Conservation (phyloP, 768 basidiomycete genomes). For the Kwoniella dendrophila region DNA sequence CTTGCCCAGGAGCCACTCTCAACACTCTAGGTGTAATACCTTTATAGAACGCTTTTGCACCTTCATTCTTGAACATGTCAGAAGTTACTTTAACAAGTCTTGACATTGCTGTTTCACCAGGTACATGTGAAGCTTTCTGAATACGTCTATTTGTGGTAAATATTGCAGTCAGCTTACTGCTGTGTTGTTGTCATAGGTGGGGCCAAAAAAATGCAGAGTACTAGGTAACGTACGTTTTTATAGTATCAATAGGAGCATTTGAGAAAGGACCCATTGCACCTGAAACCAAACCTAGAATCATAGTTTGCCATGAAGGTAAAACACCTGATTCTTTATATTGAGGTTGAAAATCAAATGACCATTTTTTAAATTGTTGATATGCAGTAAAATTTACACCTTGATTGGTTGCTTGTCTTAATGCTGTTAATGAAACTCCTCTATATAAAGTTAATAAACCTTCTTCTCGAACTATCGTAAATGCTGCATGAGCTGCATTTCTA, state of each 20-base stretch:
- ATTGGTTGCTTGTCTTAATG: conserved; percentile 94
- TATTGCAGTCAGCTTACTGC: background rate
- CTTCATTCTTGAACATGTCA: conserved; percentile 95
- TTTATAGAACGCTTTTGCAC: conserved; percentile 89
- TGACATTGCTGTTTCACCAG: conserved; percentile 75
- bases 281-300: conserved; percentile 89
- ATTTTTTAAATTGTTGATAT: conserved; percentile 92
- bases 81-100: conserved; percentile 76
- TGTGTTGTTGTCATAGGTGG: background rate
- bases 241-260: conserved; percentile 75
- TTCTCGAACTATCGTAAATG: conserved; percentile 89
- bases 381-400: conserved; percentile 98
- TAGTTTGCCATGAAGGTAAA: conserved; percentile 92
- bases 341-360: conserved; percentile 77
- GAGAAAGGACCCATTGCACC: conserved; percentile 99
- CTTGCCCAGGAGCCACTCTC: conserved; percentile 89
- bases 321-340: conserved; percentile 62
- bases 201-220: background rate
- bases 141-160: conserved; percentile 62
- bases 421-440: conserved; percentile 89
- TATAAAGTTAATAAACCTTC: conserved; percentile 85
- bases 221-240: conserved; percentile 69
- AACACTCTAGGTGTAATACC: conserved; percentile 96
- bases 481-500: conserved; percentile 89
- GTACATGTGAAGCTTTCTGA: conserved; percentile 75